A percentile compares a stretch with the other conserved stretches of the same genome.
Conservation (phyloP, 345 rosid species). For the Euphorbia peplus region DNA sequence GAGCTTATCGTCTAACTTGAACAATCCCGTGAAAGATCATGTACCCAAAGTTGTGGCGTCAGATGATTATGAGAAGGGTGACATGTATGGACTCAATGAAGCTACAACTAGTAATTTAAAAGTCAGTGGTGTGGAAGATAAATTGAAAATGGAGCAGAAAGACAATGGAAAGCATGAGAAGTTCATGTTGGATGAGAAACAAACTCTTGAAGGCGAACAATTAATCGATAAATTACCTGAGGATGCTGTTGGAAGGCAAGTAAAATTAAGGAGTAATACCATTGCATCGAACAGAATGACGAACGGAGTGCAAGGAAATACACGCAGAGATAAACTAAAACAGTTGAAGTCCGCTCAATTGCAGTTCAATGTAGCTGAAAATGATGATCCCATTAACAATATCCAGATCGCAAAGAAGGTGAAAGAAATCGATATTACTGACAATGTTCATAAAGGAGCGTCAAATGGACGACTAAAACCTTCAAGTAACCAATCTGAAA, state of each 20-base stretch:
- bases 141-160: conserved; percentile 37
- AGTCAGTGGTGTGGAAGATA: conserved; percentile 25
- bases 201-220: conserved; percentile 39
- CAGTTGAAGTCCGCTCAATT: conserved; percentile 55
- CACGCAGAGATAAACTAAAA: conserved; percentile 42
- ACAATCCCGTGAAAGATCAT: conserved; percentile 17
- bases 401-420: conserved; percentile 15
- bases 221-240: conserved; percentile 31
- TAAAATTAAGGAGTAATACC: conserved; percentile 54
- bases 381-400: conserved; percentile 24
- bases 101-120: conserved; percentile 22
- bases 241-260: conserved; percentile 44
- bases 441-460: conserved; percentile 20
- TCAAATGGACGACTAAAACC: conserved; percentile 18
- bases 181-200: conserved; percentile 28
- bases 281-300: conserved; percentile 42
- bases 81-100: conserved; percentile 22
- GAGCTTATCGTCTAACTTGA: conserved; percentile 18
- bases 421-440: conserved; percentile 25
- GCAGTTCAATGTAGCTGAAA: conserved; percentile 36
- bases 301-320: conserved; percentile 42
- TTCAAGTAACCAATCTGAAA: conserved; percentile 26
- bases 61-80: conserved; percentile 26
- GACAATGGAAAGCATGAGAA: conserved; percentile 30
- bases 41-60: conserved; percentile 18